phyloP scores from a whole-genome alignment of 176 grass and related monocot genomes.

The Puccinellia tenuiflora region DNA sequence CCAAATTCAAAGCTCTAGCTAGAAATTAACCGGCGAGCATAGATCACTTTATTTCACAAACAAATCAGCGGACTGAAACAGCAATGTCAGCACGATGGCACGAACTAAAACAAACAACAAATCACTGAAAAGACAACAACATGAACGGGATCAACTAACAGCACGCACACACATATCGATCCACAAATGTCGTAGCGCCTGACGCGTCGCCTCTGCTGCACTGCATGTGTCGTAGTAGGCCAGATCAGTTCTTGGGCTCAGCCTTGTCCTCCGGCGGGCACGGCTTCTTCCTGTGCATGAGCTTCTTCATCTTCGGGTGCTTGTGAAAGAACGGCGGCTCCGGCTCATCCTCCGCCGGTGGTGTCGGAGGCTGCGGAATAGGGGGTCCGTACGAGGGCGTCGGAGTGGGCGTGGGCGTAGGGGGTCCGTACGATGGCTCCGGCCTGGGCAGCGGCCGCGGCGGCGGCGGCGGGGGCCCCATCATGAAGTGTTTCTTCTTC shows the following conservation, averaged over 20 bases:
- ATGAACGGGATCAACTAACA: background rate
- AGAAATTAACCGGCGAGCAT: background rate
- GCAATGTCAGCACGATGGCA: background rate
- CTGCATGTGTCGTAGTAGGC: background rate
- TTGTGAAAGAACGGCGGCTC: conserved; percentile 50
- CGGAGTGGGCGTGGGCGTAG: conserved; percentile 17
- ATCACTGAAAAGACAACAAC: background rate
- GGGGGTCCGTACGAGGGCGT: conserved; percentile 30
- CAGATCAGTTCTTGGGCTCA: conserved; percentile 11
- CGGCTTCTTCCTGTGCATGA: conserved; percentile 61
- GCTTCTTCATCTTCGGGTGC: conserved; percentile 42
- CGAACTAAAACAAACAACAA: conserved; percentile 17
- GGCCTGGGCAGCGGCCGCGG: conserved; percentile 43
- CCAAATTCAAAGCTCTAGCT: background rate
- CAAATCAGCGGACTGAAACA: conserved; percentile 7
- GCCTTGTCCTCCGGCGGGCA: conserved; percentile 42
- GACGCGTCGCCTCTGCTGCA: background rate
- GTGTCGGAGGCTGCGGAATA: conserved; percentile 14
- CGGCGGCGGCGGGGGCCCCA: conserved; percentile 23
- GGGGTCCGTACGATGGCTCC: conserved; percentile 5
- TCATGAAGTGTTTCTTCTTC: conserved; percentile 54
- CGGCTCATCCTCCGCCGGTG: conserved; percentile 27
- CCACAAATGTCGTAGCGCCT: background rate
- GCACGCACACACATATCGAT: background rate
- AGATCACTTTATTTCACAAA: conserved; percentile 28